phyloP scores from a whole-genome alignment of 345 rosid genomes.

The Hypericum androsaemum region DNA sequence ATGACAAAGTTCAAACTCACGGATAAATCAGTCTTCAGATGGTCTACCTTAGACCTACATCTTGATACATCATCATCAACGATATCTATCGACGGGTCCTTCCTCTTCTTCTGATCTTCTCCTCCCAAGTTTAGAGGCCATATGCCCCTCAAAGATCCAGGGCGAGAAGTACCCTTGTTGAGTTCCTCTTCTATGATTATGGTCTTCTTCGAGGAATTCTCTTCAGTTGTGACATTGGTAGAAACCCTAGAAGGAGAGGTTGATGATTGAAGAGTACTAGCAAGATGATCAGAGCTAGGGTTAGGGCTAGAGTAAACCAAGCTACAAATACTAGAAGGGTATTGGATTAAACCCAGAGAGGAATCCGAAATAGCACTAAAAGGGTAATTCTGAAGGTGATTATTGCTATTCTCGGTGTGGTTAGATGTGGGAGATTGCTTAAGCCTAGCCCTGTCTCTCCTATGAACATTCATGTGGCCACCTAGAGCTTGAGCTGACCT shows the following conservation, averaged over 20 bases:
- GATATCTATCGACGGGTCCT: constrained; percentile 20
- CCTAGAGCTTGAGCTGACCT: constrained; percentile 6
- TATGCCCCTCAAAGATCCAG: no score
- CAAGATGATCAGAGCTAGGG: constrained; percentile 38
- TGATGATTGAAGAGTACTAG: constrained; percentile 20
- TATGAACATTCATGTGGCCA: constrained; percentile 8
- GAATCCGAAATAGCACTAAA: constrained; percentile 16
- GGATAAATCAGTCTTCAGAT: constrained; percentile 36
- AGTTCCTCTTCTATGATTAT: background rate
- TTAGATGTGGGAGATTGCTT: constrained; percentile 1
- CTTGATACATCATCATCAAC: constrained; percentile 31
- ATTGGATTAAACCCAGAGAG: constrained; percentile 24
- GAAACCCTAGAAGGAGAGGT: constrained; percentile 44
- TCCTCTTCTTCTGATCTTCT: constrained; percentile 15
- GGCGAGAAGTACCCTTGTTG: no score
- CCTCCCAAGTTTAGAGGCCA: constrained; percentile 20
- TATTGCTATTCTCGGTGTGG: constrained; percentile 11
- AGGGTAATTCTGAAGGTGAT: constrained; percentile 11
- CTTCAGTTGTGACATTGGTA: constrained; percentile 17
- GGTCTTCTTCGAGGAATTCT: constrained; percentile 14
- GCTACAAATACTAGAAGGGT: constrained; percentile 37
- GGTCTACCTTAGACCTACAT: constrained; percentile 26
- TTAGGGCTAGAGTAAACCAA: constrained; percentile 43
- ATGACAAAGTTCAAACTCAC: constrained; percentile 58
- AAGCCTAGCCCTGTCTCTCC: constrained; percentile 7